Base-by-base conservation (phyloP, 2,329 filamentous ascomycete genomes). In the Colletotrichum incanum region DNA sequence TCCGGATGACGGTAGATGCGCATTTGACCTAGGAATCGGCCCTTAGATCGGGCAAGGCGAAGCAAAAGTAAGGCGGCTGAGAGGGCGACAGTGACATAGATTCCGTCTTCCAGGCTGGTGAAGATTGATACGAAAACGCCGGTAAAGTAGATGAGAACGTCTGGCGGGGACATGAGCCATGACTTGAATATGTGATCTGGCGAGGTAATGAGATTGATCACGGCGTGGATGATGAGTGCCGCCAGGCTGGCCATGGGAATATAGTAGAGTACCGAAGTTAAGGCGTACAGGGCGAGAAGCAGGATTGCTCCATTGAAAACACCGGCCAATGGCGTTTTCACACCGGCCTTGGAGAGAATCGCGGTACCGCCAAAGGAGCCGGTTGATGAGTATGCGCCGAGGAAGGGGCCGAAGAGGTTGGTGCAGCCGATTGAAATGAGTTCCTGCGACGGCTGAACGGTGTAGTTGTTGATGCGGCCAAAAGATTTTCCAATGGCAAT, bases 401-500 rank as follows among this genome's bases (percentile, higher is more conserved):
- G 82, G 80, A 95, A 94, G 1, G 93, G 93, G 7, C 92, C 93
- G 3, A 95, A 85, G 5, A 95, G 81, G 75, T 96, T 96, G 41
- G 90, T 90, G 2, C 94, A 89, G 43, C 93, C 93, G 73, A 95
- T 93, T 14, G 93, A 93, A 34, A 95, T 90, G 55, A 95, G 84
- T 78, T 96, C 93, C 76, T 96, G 93, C 0, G 93, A 95, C 0
- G 93, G 92, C 67, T 93, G 88, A 76, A 96, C 92, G 20, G 88
- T 91, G 80, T 96, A 96, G 81, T 93, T 93, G 83, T 93, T 93
- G 73, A 94, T 86, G 73, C 93, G 88, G 3, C 93, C 93, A 77
- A 95, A 95, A 0, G 93, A 94, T 79, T 96, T 96, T 2, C 93
- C 91, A 72, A 96, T 95, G 43, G 93, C 93, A 74, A 95, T 95